Percentiles rank a stretch among this genome's conserved stretches.
These are phyloP conservation scores for Russula earlei DNA, from an alignment of 768 basidiomycete species.

Conservation along the genomic window DNA sequence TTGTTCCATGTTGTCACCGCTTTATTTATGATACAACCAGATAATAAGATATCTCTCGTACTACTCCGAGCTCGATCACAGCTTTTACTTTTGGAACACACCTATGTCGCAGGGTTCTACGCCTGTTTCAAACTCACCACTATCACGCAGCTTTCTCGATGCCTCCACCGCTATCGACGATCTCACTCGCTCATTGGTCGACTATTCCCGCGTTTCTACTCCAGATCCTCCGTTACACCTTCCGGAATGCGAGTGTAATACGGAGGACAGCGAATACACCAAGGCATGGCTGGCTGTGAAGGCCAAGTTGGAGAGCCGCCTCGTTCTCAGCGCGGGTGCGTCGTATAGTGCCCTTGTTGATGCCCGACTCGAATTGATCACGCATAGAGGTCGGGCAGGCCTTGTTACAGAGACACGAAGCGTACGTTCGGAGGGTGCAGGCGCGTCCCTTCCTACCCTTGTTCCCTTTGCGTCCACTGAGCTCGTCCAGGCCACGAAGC, in stretches of 20 bases:
- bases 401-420: slow-evolving; percentile 76
- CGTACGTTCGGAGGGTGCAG: slow-evolving; percentile 68
- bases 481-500: slow-evolving; percentile 17
- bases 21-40: slow-evolving; percentile 17
- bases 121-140: slow-evolving; percentile 24
- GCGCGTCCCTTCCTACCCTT: slow-evolving; percentile 29
- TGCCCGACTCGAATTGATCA: not conserved
- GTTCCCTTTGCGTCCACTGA: not conserved
- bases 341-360: slow-evolving; percentile 11
- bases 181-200: slow-evolving; percentile 60
- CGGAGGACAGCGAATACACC: slow-evolving; percentile 55
- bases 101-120: slow-evolving; percentile 1
- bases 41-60: slow-evolving; percentile 17
- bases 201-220: slow-evolving; percentile 65
- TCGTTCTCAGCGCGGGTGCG: slow-evolving; percentile 83
- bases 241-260: slow-evolving; percentile 55
- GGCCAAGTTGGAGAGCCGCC: slow-evolving; percentile 61
- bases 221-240: slow-evolving; percentile 47
- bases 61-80: too few relatives aligned
- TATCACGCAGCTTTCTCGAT: slow-evolving; percentile 25
- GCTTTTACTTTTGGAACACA: too few relatives aligned
- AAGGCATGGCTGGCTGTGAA: slow-evolving; percentile 56
- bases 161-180: slow-evolving; percentile 58
- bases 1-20: slow-evolving; percentile 10
- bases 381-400: slow-evolving; percentile 81